These are phyloP conservation scores for Spiromastix sp. DNA, from an alignment of 2,329 filamentous ascomycete genomes.

Conservation along the genomic window DNA sequence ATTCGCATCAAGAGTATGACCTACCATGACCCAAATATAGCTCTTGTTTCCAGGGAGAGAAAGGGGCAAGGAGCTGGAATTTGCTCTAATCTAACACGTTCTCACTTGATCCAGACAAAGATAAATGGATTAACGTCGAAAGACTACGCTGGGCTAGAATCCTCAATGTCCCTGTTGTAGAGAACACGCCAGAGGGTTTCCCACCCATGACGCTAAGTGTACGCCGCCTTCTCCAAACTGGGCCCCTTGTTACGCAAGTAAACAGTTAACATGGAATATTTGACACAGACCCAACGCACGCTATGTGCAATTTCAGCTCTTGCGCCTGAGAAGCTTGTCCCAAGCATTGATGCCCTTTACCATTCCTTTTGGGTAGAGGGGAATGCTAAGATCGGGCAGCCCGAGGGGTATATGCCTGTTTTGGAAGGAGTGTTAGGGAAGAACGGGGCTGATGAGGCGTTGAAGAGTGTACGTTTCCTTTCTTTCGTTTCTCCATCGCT, in stretches of 20 bases:
- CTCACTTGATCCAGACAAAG: slow-evolving; percentile 41
- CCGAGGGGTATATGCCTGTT: slow-evolving; percentile 34
- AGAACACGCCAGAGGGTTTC: slow-evolving; percentile 38
- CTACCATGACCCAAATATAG: background rate
- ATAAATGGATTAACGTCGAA: slow-evolving; percentile 45
- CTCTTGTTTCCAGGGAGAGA: too few species aligned
- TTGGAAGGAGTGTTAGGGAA: slow-evolving; percentile 38
- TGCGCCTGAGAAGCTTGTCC: slow-evolving; percentile 29
- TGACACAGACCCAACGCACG: slow-evolving; percentile 36
- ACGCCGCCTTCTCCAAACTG: slow-evolving; percentile 2
- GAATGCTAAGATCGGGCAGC: slow-evolving; percentile 32
- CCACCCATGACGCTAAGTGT: slow-evolving; percentile 34
- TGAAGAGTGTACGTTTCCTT: too few species aligned
- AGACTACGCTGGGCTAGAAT: slow-evolving; percentile 43
- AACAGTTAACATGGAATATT: slow-evolving; percentile 1
- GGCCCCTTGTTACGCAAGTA: background rate
- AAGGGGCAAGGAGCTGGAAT: too few species aligned
- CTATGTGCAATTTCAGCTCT: slow-evolving; percentile 39
- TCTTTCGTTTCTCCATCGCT: too few species aligned
- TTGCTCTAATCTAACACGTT: too few species aligned
- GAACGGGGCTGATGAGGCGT: slow-evolving; percentile 30
- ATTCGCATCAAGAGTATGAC: slow-evolving; percentile 45
- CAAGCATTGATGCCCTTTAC: slow-evolving; percentile 38
- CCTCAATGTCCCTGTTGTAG: slow-evolving; percentile 45
- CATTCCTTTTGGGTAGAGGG: slow-evolving; percentile 43